These are phyloP conservation scores for Tulasnella sp. DNA, from an alignment of 768 basidiomycete genomes.

Conservation along the genomic window DNA sequence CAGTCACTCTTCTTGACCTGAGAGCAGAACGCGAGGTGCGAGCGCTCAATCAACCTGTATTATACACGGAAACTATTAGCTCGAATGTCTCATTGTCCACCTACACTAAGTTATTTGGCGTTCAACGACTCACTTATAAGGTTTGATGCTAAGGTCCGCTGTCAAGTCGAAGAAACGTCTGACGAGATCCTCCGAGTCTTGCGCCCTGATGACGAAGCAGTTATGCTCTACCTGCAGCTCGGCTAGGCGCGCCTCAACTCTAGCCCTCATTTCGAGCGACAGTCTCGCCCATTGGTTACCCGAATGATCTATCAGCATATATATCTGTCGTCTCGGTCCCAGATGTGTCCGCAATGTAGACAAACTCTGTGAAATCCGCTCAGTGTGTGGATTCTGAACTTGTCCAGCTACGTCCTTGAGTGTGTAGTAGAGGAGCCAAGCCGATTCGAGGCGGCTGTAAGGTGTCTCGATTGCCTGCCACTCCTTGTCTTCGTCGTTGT, in stretches of 20 bases:
- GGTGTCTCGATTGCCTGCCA: constrained; percentile 14
- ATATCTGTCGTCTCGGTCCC: constrained; percentile 15
- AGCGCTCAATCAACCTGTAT: constrained; percentile 3
- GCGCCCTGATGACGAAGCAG: constrained; percentile 11
- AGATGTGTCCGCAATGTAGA: constrained; percentile 7
- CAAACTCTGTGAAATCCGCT: constrained; percentile 2
- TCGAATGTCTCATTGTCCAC: neutral
- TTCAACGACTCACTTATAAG: constrained; percentile 13
- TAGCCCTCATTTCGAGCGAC: neutral
- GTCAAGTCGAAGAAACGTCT: constrained; percentile 13
- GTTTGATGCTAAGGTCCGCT: constrained; percentile 4
- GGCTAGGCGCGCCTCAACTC: constrained; percentile 7
- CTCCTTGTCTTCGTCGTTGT: constrained; percentile 12
- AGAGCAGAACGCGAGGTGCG: constrained; percentile 9
- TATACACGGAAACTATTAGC: neutral
- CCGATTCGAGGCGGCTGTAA: constrained; percentile 16
- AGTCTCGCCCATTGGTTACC: neutral
- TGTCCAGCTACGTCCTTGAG: neutral
- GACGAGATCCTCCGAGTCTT: constrained; percentile 12
- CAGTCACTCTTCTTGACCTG: neutral
- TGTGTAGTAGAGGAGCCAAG: constrained; percentile 16
- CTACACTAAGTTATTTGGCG: no score
- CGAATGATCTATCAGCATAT: constrained; percentile 16
- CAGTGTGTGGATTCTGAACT: neutral
- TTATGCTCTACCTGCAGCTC: constrained; percentile 15